Percentiles rank a stretch among this genome's conserved stretches.
Evolutionary conservation across 2,329 filamentous ascomycete species (phyloP).

Genomic region (Colletotrichum somersetense): DNA sequence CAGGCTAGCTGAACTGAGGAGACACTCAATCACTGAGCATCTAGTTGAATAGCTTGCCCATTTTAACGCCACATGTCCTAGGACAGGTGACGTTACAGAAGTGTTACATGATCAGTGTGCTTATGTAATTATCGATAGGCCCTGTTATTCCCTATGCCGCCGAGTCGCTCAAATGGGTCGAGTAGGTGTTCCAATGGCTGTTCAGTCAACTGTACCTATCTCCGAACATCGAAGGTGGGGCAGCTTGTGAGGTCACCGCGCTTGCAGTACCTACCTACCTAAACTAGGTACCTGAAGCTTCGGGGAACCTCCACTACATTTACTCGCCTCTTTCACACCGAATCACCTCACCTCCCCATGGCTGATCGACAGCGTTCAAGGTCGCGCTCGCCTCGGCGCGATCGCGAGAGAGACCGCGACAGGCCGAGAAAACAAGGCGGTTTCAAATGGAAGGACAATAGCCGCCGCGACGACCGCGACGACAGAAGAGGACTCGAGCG

Average conservation of each 20-base stretch:
- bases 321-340: not conserved
- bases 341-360: slow-evolving; percentile 26
- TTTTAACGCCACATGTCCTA: too few species aligned
- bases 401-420: slow-evolving; percentile 32
- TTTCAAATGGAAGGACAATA: slow-evolving; percentile 71
- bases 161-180: too few species aligned
- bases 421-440: slow-evolving; percentile 48
- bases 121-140: too few species aligned
- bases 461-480: slow-evolving; percentile 58
- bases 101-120: too few species aligned
- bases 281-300: not conserved
- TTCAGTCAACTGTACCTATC: not conserved
- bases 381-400: slow-evolving; percentile 41
- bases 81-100: too few species aligned
- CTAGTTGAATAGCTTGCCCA: too few species aligned
- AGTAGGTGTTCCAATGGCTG: not conserved
- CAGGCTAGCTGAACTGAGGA: not conserved
- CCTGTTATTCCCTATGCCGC: too few species aligned
- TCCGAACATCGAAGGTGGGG: not conserved
- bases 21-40: too few species aligned
- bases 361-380: slow-evolving; percentile 36
- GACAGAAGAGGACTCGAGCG: slow-evolving; percentile 60
- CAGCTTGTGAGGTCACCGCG: not conserved
- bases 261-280: not conserved
- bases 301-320: not conserved